phyloP scores from a whole-genome alignment of 1,139 yeast genomes.

The Candida frijolesensis region DNA sequence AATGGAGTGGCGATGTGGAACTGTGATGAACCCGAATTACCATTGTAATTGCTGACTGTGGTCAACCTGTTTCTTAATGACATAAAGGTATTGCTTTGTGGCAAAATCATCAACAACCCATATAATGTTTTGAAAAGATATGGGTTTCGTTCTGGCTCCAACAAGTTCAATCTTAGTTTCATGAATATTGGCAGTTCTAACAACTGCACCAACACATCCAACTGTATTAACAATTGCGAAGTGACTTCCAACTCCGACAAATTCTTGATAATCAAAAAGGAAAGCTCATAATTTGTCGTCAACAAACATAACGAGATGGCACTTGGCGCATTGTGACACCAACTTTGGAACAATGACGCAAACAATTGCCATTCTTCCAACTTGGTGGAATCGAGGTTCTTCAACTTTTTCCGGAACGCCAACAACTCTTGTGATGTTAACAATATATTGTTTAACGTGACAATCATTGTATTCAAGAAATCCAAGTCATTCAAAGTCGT shows the following conservation, averaged over 20 bases:
- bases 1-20: conserved; percentile 16
- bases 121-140: conserved; percentile 84
- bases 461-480: conserved; percentile 81
- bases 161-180: conserved; percentile 77
- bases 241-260: conserved; percentile 76
- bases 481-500: conserved; percentile 64
- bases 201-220: conserved; percentile 79
- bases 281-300: conserved; percentile 88
- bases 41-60: conserved; percentile 15
- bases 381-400: conserved; percentile 45
- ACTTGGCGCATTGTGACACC: conserved; percentile 94
- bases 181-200: conserved; percentile 86
- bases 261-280: conserved; percentile 75
- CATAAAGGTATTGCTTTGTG: conserved; percentile 92
- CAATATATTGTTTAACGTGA: conserved; percentile 82
- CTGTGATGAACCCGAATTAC: conserved; percentile 4
- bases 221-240: conserved; percentile 69
- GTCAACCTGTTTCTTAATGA: conserved; percentile 72
- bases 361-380: conserved; percentile 73
- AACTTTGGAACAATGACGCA: conserved; percentile 76
- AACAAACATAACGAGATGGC: conserved; percentile 82
- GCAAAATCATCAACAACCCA: conserved; percentile 91
- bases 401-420: conserved; percentile 67
- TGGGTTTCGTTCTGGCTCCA: conserved; percentile 86
- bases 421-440: conserved; percentile 86